phyloP scores from a whole-genome alignment of 2,329 filamentous ascomycete species.

The Chrysoporthe deuterocubensis region DNA sequence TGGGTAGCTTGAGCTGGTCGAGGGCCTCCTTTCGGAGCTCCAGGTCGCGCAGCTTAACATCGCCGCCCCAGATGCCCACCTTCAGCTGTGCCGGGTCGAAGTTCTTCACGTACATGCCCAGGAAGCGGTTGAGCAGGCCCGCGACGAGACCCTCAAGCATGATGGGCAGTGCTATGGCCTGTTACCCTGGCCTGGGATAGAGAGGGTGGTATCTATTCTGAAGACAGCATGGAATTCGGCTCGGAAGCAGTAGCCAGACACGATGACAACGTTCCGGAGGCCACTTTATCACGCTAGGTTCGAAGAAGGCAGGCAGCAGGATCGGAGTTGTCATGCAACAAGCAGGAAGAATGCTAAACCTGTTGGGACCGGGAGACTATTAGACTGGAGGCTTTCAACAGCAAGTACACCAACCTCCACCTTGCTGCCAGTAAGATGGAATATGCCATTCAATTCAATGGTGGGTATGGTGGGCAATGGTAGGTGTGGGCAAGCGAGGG shows the following conservation, averaged over 20 bases:
- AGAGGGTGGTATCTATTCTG: constrained; percentile 12
- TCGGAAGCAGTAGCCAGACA: background rate
- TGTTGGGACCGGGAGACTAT: background rate
- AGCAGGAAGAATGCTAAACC: background rate
- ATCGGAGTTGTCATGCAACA: background rate
- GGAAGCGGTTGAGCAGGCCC: constrained; percentile 95
- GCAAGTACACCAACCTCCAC: background rate
- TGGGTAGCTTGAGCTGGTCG: constrained; percentile 92
- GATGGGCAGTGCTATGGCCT: constrained; percentile 58
- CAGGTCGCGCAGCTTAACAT: constrained; percentile 92
- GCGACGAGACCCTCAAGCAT: constrained; percentile 99
- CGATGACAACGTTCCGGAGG: background rate
- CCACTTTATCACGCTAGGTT: background rate
- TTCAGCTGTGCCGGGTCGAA: constrained; percentile 98
- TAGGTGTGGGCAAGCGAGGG: background rate
- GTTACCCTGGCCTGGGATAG: constrained; percentile 71
- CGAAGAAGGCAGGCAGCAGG: background rate
- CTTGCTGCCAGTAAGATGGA: no score
- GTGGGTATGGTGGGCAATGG: background rate
- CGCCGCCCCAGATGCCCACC: constrained; percentile 97
- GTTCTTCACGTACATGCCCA: constrained; percentile 99
- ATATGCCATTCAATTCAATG: background rate
- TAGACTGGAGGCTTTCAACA: background rate
- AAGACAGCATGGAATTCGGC: constrained; percentile 22
- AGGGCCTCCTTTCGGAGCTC: constrained; percentile 93